Base-by-base conservation (phyloP, 2,329 filamentous ascomycete species). In the Monosporascus sp. region DNA sequence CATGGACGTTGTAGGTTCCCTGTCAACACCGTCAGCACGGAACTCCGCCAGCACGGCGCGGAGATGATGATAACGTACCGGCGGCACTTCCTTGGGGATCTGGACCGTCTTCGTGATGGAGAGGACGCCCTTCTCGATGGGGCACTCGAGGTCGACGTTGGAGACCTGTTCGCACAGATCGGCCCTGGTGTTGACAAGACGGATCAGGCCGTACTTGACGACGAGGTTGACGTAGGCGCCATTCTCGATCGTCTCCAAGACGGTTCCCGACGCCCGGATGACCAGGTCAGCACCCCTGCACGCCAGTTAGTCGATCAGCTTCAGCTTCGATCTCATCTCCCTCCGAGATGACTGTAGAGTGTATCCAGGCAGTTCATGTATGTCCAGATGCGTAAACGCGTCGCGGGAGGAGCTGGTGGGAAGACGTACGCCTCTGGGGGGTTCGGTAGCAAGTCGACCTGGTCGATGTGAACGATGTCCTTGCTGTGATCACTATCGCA, bases 141-240 rank as follows among this genome's bases (percentile, higher is more conserved):
- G 94, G 72, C 94, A 99, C 63, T 89, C 75, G 53, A 97, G 77
- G 63, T 97, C 90, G 45, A 97, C 90, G 61, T 97, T 91, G 68
- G 82, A 77, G 60, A 96, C 83, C 70, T 96, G 87, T 55, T 97
- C 89, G 77, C 94, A 99, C 38, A 97, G 82, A 67, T 96, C 88
- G 64, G 87, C 85, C 60, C 80, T 82, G 60, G 88, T 88, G 70
- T 82, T 89, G 71, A 99, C 84, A 59, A 99, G 82, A 52, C 85
- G 89, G 71, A 99, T 97, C 60, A 96, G 79, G 55, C 93, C 93
- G 71, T 96, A 97, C 75, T 96, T 97, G 74, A 99, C 93, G 60
- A 85, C 81, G 41, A 99, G 71, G 47, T 87, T 78, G 57, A 97
- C 87, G 63, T 89, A 90, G 55, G 93, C 90, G 54, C 90, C 93